Conservation (phyloP, 139 green algal species). For the Ulvella scutata region DNA sequence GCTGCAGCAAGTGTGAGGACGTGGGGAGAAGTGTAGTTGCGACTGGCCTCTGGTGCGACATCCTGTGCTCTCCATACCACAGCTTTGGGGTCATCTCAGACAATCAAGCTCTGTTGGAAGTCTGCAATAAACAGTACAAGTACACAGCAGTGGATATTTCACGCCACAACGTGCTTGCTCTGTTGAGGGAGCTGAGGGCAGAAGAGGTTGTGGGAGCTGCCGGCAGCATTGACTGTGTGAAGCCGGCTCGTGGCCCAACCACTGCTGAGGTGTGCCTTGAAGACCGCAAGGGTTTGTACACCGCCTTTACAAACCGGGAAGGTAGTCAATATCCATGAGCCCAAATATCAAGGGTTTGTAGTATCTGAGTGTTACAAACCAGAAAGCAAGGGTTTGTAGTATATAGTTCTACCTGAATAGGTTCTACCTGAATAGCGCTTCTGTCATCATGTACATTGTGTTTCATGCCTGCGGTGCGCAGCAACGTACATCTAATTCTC, state of each 20-base stretch:
- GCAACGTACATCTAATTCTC: too few relatives aligned
- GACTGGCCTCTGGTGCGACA: slow-evolving; percentile 49
- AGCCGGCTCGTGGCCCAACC: not conserved
- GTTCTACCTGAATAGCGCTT: too few relatives aligned
- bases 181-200: slow-evolving; percentile 18
- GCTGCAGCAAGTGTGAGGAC: slow-evolving; percentile 24
- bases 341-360: too few relatives aligned
- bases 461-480: too few relatives aligned
- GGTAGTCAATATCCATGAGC: too few relatives aligned
- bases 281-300: too few relatives aligned
- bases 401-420: too few relatives aligned
- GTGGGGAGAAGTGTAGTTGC: slow-evolving; percentile 41
- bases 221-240: not conserved
- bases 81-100: slow-evolving; percentile 35
- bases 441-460: too few relatives aligned
- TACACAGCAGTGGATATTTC: slow-evolving; percentile 46
- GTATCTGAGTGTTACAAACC: too few relatives aligned
- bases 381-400: too few relatives aligned
- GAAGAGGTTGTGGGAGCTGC: not conserved
- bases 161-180: slow-evolving; percentile 37
- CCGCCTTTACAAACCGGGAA: too few relatives aligned
- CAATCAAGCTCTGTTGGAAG: slow-evolving; percentile 20
- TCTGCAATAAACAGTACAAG: slow-evolving; percentile 44
- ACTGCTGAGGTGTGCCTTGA: not conserved
- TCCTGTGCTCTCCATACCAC: slow-evolving; percentile 47